Conservation (phyloP, 371 early-diverging fungal species). For the Actinomortierella wolfii region DNA sequence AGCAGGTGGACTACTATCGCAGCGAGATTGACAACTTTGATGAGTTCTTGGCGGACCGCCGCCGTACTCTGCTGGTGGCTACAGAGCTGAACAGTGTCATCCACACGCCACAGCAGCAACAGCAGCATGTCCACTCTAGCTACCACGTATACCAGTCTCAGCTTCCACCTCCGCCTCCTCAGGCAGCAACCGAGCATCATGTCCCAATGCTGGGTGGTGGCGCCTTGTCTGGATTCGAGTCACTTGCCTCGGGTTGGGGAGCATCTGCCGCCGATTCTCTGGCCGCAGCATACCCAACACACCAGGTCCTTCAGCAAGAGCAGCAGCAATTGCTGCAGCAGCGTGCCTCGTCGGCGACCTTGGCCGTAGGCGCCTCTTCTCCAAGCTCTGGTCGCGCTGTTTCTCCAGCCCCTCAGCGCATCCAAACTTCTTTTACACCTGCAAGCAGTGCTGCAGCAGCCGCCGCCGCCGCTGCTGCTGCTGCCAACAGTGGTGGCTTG, state of each 20-base stretch:
- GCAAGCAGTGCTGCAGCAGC: constrained; percentile 21
- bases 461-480: constrained; percentile 10
- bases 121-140: constrained; percentile 1
- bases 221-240: too few species aligned
- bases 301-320: too few species aligned
- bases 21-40: constrained; percentile 64
- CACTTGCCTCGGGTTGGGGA: too few species aligned
- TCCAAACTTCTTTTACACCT: constrained; percentile 18
- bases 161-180: constrained; percentile 4
- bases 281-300: too few species aligned
- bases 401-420: too few species aligned
- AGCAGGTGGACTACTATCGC: constrained; percentile 72
- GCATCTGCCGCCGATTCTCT: too few species aligned
- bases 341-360: too few species aligned
- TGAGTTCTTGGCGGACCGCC: constrained; percentile 58
- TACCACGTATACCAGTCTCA: constrained; percentile 1
- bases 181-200: too few species aligned
- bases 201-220: not conserved
- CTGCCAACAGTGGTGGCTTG: not conserved
- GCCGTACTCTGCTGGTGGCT: constrained; percentile 53
- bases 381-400: too few species aligned
- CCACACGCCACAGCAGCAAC: constrained; percentile 29
- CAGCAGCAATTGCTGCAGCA: too few species aligned
- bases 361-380: too few species aligned
- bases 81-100: constrained; percentile 50